phyloP scores from a whole-genome alignment of 1,284 basidiomycete species.

The Polyporus tsugae region DNA sequence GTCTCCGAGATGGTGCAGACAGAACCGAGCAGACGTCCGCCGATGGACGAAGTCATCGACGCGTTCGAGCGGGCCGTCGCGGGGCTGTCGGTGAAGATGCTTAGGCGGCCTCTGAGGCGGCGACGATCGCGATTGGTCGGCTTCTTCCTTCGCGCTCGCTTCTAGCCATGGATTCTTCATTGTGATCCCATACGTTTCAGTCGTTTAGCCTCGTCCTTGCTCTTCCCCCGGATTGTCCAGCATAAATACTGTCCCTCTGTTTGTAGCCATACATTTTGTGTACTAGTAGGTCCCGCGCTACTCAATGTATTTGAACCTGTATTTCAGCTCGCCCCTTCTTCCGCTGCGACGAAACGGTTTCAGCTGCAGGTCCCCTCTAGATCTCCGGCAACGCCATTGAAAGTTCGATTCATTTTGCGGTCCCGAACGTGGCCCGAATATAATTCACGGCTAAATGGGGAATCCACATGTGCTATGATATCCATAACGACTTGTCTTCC shows the following conservation, averaged over 20 bases:
- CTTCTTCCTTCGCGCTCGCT: background rate
- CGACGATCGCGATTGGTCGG: background rate
- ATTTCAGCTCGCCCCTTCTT: background rate
- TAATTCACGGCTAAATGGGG: background rate
- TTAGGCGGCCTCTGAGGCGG: slow-evolving; percentile 3
- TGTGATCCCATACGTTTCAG: background rate
- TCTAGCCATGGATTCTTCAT: background rate
- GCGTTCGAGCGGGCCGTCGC: slow-evolving; percentile 1
- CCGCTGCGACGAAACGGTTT: no score
- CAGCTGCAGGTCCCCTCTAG: no score
- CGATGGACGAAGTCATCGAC: slow-evolving; percentile 17
- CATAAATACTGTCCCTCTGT: background rate
- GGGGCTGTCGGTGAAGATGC: background rate
- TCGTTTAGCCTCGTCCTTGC: background rate
- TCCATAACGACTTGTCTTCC: background rate
- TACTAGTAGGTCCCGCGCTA: background rate
- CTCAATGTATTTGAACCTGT: background rate
- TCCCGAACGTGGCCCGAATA: background rate
- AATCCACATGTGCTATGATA: background rate
- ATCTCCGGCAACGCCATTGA: background rate
- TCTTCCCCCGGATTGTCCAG: background rate
- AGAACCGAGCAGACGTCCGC: slow-evolving; percentile 13
- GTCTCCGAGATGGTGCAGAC: slow-evolving; percentile 12
- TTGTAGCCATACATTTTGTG: background rate
- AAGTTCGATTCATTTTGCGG: background rate